phyloP scores from a whole-genome alignment of 495 filamentous ascomycete genomes.

The Apodospora peruviana region DNA sequence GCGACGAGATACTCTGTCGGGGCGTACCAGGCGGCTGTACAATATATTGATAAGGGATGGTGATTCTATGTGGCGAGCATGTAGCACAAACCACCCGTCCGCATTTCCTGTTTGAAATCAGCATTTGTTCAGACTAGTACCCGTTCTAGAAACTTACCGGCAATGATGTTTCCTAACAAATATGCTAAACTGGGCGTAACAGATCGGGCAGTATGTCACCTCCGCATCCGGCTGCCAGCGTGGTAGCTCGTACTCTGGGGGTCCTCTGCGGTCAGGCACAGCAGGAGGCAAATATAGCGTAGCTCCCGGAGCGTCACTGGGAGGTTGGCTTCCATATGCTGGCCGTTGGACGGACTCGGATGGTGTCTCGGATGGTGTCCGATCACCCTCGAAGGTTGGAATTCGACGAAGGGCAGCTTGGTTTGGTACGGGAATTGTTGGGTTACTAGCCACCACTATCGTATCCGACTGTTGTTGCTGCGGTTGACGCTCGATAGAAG shows the following conservation, averaged over 20 bases:
- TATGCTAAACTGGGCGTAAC: slow-evolving; percentile 68
- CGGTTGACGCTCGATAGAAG: not conserved
- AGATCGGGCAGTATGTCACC: slow-evolving; percentile 77
- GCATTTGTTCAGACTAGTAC: not conserved
- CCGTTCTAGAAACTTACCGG: slow-evolving; percentile 41
- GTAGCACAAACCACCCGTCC: slow-evolving; percentile 86
- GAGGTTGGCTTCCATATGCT: too few relatives aligned
- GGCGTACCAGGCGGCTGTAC: slow-evolving; percentile 66
- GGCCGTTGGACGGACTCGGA: too few relatives aligned
- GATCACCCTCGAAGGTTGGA: too few relatives aligned
- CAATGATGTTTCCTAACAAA: slow-evolving; percentile 92
- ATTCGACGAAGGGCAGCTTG: not conserved
- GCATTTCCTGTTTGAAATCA: slow-evolving; percentile 62
- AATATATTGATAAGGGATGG: slow-evolving; percentile 87
- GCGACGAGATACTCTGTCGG: slow-evolving; percentile 37
- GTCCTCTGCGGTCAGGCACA: not conserved
- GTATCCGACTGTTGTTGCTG: too few relatives aligned
- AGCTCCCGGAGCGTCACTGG: not conserved
- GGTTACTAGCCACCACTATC: not conserved
- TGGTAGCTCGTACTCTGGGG: slow-evolving; percentile 38
- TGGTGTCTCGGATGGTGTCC: too few relatives aligned
- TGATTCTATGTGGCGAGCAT: slow-evolving; percentile 94
- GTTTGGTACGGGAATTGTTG: not conserved
- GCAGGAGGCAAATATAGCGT: not conserved
- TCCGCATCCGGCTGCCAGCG: slow-evolving; percentile 83